phyloP scores from a whole-genome alignment of 2,329 filamentous ascomycete species.

The Bipolaris cookei region DNA sequence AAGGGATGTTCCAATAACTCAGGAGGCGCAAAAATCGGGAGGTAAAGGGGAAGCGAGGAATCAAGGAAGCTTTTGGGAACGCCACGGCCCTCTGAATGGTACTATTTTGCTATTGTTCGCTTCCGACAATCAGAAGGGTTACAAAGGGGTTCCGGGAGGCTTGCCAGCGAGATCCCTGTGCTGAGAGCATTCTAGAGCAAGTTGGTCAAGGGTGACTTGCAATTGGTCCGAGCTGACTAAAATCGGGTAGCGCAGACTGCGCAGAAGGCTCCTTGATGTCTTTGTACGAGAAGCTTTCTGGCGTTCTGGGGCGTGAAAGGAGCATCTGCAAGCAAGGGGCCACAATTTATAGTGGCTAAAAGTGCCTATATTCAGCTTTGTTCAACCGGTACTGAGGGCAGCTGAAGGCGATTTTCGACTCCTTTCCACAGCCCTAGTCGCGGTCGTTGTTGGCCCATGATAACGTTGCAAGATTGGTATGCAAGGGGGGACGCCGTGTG shows the following conservation, averaged over 20 bases:
- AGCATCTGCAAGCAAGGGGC: neutral
- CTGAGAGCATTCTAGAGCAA: neutral
- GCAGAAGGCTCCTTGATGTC: neutral
- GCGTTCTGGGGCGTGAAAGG: neutral
- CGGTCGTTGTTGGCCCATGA: neutral
- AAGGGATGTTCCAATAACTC: conserved; percentile 4
- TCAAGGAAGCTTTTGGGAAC: conserved; percentile 2
- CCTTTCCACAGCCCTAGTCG: neutral
- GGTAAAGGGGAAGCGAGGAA: neutral
- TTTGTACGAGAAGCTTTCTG: neutral
- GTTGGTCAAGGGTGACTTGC: neutral
- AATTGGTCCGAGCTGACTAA: neutral
- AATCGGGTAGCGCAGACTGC: neutral
- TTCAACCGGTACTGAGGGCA: too few relatives aligned
- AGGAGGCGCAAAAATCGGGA: neutral
- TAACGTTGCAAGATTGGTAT: conserved; percentile 3
- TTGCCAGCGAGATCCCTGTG: conserved; percentile 1
- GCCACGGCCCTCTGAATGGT: neutral
- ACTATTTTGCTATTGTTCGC: conserved; percentile 6
- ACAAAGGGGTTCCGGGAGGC: conserved; percentile 11
- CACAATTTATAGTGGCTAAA: neutral
- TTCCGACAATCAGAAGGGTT: conserved; percentile 5
- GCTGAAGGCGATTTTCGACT: too few relatives aligned
- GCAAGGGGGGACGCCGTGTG: conserved; percentile 10
- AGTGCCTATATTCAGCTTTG: too few relatives aligned